phyloP scores from a whole-genome alignment of 2,329 filamentous ascomycete species.

The Penicillium crustosum region DNA sequence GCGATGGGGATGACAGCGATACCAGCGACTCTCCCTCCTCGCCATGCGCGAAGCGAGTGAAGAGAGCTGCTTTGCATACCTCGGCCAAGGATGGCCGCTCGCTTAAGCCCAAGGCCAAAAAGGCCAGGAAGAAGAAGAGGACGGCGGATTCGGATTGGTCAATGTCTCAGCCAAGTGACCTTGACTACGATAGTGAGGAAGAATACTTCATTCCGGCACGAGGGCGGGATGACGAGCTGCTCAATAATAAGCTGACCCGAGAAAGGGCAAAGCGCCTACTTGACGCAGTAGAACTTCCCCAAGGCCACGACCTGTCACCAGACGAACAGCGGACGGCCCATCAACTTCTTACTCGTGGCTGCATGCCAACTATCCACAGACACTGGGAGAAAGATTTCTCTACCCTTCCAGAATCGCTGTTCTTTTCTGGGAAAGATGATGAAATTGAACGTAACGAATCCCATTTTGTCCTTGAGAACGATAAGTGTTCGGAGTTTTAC shows the following conservation, averaged over 20 bases:
- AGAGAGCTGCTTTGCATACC: background rate
- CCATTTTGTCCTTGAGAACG: slow-evolving; percentile 49
- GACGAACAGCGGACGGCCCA: slow-evolving; percentile 54
- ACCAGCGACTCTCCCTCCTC: background rate
- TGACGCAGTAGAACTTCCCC: slow-evolving; percentile 41
- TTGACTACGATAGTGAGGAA: slow-evolving; percentile 15
- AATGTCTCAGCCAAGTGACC: background rate
- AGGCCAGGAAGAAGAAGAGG: background rate
- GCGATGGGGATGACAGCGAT: background rate
- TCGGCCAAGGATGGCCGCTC: background rate
- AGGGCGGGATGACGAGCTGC: slow-evolving; percentile 26
- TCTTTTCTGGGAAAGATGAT: slow-evolving; percentile 35
- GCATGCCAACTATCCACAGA: slow-evolving; percentile 55
- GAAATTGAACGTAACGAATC: slow-evolving; percentile 29
- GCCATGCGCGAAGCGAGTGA: background rate
- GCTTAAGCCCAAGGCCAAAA: background rate
- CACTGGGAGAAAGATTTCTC: slow-evolving; percentile 56
- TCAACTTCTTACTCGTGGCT: slow-evolving; percentile 56
- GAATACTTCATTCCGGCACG: slow-evolving; percentile 14
- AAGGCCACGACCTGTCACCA: slow-evolving; percentile 48
- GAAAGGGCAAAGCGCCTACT: slow-evolving; percentile 38
- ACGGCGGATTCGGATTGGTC: background rate
- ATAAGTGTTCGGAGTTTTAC: slow-evolving; percentile 46
- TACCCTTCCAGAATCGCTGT: slow-evolving; percentile 55
- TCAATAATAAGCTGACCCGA: slow-evolving; percentile 29